Conservation (phyloP, 1,284 basidiomycete genomes). For the Xanthoconium separans region DNA sequence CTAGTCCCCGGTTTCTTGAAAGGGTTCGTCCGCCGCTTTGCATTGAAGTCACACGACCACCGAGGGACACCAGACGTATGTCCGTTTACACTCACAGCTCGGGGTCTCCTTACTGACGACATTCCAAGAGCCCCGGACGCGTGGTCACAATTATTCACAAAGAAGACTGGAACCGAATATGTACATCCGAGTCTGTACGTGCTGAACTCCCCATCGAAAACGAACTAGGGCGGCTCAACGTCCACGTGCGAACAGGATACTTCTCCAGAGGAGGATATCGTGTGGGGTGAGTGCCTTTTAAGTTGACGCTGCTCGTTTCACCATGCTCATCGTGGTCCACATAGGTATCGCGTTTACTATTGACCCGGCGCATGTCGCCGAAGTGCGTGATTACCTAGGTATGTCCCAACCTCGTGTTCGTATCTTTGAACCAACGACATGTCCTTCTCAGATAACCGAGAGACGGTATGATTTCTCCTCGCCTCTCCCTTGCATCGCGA, state of each 20-base stretch:
- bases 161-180: slow-evolving; percentile 76
- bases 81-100: not conserved
- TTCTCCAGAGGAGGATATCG: slow-evolving; percentile 72
- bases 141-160: slow-evolving; percentile 84
- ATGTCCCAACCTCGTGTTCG: slow-evolving; percentile 3
- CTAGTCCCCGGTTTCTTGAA: slow-evolving; percentile 80
- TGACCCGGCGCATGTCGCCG: slow-evolving; percentile 65
- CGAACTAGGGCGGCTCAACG: not conserved
- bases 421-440: not conserved
- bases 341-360: slow-evolving; percentile 79
- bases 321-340: not conserved
- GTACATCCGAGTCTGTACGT: slow-evolving; percentile 47
- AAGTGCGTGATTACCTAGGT: slow-evolving; percentile 80
- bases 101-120: not conserved
- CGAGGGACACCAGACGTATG: slow-evolving; percentile 74
- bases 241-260: slow-evolving; percentile 48
- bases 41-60: slow-evolving; percentile 84
- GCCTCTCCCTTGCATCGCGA: not conserved
- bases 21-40: slow-evolving; percentile 82
- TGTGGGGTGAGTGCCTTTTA: slow-evolving; percentile 62
- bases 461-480: slow-evolving; percentile 54
- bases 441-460: slow-evolving; percentile 58
- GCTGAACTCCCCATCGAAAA: not conserved
- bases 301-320: not conserved
- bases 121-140: slow-evolving; percentile 63